Conservation (phyloP, 2,329 filamentous ascomycete species). For the Neofusicoccum umdonicola region DNA sequence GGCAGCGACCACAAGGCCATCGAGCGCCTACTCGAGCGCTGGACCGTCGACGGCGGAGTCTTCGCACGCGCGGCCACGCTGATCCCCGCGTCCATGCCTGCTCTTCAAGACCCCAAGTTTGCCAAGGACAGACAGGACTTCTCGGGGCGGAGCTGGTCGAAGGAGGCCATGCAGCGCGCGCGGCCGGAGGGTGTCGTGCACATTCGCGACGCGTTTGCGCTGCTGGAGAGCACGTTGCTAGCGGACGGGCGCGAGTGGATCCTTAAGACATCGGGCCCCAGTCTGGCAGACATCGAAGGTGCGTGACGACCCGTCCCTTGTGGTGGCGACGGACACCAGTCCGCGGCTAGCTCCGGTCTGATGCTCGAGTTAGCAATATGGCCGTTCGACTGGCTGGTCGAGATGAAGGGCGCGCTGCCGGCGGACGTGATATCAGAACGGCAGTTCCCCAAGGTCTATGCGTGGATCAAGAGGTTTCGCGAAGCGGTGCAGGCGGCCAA, state of each 20-base stretch:
- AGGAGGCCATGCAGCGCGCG: constrained; percentile 39
- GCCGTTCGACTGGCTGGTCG: constrained; percentile 65
- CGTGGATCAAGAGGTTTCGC: constrained; percentile 64
- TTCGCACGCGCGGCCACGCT: constrained; percentile 54
- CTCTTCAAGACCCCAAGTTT: constrained; percentile 59
- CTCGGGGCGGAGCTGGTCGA: constrained; percentile 43
- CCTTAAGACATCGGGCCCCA: constrained; percentile 51
- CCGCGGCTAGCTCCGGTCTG: background rate
- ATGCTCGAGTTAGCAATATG: constrained; percentile 50
- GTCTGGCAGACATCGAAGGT: constrained; percentile 66
- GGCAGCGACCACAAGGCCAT: constrained; percentile 45
- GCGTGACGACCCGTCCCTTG: constrained; percentile 15
- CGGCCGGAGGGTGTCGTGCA: constrained; percentile 58
- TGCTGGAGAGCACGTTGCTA: constrained; percentile 63
- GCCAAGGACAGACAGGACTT: constrained; percentile 55
- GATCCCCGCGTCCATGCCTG: constrained; percentile 54
- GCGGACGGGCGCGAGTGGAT: constrained; percentile 68
- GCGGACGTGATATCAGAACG: constrained; percentile 50
- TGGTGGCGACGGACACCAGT: constrained; percentile 5
- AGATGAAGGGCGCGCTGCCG: constrained; percentile 57
- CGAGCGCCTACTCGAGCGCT: constrained; percentile 55
- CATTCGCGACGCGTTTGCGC: constrained; percentile 53
- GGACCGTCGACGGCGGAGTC: constrained; percentile 56
- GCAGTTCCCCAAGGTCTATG: constrained; percentile 59
- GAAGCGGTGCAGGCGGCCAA: constrained; percentile 46